phyloP scores from a whole-genome alignment of 23 red algal genomes.

The Rhodosorus marinus region DNA sequence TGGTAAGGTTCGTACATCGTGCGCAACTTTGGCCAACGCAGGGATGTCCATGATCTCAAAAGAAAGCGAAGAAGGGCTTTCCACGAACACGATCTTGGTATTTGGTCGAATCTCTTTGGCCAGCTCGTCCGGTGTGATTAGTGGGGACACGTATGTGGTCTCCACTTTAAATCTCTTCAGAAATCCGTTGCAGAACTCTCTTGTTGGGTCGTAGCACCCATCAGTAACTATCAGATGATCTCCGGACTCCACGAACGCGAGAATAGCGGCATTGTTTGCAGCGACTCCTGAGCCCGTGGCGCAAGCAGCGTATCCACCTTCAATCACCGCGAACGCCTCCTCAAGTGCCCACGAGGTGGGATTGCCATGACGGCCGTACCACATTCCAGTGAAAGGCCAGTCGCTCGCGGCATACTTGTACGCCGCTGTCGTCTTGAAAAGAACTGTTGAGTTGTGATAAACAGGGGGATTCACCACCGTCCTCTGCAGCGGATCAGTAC shows the following conservation, averaged over 20 bases:
- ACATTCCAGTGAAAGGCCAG: constrained; percentile 92
- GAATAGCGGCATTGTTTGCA: constrained; percentile 63
- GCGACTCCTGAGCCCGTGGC: constrained; percentile 74
- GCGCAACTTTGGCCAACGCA: constrained; percentile 44
- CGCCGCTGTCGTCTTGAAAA: constrained; percentile 49
- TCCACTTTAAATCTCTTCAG: constrained; percentile 69
- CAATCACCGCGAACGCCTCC: constrained; percentile 78
- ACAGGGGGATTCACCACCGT: constrained; percentile 92
- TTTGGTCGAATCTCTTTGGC: constrained; percentile 7
- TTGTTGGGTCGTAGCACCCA: constrained; percentile 84
- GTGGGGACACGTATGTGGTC: constrained; percentile 73
- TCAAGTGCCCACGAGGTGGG: constrained; percentile 90
- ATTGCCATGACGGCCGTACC: constrained; percentile 91
- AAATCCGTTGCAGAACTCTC: constrained; percentile 75
- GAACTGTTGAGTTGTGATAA: constrained; percentile 82
- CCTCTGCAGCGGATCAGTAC: constrained; percentile 67
- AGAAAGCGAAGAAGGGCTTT: constrained; percentile 63
- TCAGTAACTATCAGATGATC: constrained; percentile 90
- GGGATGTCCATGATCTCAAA: constrained; percentile 90
- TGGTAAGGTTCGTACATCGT: too few relatives aligned
- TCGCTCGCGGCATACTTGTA: constrained; percentile 46
- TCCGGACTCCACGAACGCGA: constrained; percentile 74
- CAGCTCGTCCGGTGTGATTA: constrained; percentile 18
- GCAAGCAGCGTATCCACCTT: constrained; percentile 88
- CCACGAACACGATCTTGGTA: constrained; percentile 59